Percentiles rank a stretch among this genome's conserved stretches.
Evolutionary conservation across 2,329 filamentous ascomycete species (phyloP).

Genomic region (Colletotrichum higginsianum): DNA sequence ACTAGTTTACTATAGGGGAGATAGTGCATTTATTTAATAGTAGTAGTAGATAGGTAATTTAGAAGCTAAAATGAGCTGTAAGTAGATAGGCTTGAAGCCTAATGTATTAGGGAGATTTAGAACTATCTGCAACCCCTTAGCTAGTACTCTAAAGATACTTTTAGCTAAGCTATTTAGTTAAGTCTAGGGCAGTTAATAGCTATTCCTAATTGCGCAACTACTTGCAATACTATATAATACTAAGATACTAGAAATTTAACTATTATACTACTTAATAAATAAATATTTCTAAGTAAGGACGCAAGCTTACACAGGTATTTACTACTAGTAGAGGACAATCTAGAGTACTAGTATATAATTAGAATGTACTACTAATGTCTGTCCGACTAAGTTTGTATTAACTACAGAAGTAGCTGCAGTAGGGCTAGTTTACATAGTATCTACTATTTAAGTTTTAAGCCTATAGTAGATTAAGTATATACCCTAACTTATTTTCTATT

Average conservation of each 20-base stretch:
- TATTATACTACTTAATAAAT: background rate
- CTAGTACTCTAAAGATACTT: background rate
- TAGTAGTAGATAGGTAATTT: background rate
- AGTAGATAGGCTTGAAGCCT: background rate
- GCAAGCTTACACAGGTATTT: background rate
- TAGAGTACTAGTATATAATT: background rate
- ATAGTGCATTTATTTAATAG: conserved; percentile 8
- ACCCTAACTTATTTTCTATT: background rate
- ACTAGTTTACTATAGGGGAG: background rate
- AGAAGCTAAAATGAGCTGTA: background rate
- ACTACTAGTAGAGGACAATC: background rate
- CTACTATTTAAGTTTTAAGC: background rate
- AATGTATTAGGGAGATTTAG: background rate
- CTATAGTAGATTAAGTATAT: background rate
- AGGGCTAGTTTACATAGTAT: conserved; percentile 7
- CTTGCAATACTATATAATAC: background rate
- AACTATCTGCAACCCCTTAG: background rate
- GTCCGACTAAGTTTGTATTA: background rate
- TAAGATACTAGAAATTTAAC: background rate
- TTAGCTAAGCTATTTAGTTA: background rate
- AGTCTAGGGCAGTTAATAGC: background rate
- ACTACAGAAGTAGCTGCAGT: conserved; percentile 3
- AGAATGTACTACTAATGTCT: background rate
- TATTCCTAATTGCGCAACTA: background rate
- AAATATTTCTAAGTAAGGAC: background rate